phyloP scores from a whole-genome alignment of 225 moss, liverwort and hornwort genomes.

The Physcomitrellopsis africana region DNA sequence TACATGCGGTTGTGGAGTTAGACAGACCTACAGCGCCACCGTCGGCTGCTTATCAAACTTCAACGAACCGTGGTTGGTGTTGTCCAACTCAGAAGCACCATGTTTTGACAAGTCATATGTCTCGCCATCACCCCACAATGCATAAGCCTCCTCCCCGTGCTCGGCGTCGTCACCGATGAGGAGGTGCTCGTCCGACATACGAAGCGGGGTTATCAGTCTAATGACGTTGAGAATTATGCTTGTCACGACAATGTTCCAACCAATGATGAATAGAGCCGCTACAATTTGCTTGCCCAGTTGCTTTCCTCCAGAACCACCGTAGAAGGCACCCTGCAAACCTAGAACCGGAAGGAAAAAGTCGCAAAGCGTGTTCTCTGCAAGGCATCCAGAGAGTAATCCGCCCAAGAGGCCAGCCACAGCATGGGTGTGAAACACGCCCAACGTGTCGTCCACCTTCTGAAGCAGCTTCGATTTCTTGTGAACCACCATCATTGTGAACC shows the following conservation, averaged over 20 bases:
- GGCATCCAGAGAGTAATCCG: constrained; percentile 35
- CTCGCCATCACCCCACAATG: constrained; percentile 53
- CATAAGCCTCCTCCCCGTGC: constrained; percentile 57
- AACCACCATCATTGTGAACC: constrained; percentile 64
- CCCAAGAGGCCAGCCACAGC: constrained; percentile 54
- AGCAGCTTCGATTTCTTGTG: constrained; percentile 43
- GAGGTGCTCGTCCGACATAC: constrained; percentile 54
- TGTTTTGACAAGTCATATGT: constrained; percentile 40
- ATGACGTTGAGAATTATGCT: constrained; percentile 36
- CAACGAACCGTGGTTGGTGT: constrained; percentile 27
- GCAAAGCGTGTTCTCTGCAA: constrained; percentile 53
- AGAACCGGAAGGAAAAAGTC: constrained; percentile 47
- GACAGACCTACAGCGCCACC: constrained; percentile 5
- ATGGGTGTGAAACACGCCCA: constrained; percentile 59
- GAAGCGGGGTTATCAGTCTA: constrained; percentile 38
- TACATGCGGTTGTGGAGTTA: not conserved
- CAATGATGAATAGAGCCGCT: constrained; percentile 36
- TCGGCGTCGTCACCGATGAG: constrained; percentile 56
- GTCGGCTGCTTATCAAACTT: not conserved
- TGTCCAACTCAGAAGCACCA: constrained; percentile 26
- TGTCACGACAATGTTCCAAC: constrained; percentile 55
- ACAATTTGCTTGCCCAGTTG: constrained; percentile 55
- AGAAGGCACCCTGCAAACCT: constrained; percentile 34
- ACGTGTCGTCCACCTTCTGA: constrained; percentile 54
- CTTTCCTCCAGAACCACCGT: constrained; percentile 43